A percentile compares a stretch with the other conserved stretches of the same genome.
Evolutionary conservation across 2,329 filamentous ascomycete species (phyloP).

Genomic region (Orbilia oligospora): DNA sequence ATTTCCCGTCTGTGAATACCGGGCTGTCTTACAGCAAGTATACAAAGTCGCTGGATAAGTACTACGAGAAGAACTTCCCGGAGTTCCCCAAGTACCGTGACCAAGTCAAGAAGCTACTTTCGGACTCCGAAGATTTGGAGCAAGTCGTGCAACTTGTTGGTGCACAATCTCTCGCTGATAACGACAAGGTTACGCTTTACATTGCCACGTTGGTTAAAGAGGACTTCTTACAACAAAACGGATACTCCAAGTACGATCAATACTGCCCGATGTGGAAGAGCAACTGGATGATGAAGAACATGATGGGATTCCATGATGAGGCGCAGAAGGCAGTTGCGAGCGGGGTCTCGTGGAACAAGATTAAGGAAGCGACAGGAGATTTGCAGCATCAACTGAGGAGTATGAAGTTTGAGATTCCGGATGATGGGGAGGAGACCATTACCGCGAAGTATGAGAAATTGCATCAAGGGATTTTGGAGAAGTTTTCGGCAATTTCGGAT

Average conservation of each 20-base stretch:
- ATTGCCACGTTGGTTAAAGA: conserved; percentile 94
- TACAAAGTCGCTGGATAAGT: conserved; percentile 87
- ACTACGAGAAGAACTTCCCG: conserved; percentile 91
- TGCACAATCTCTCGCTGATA: conserved; percentile 94
- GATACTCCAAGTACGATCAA: conserved; percentile 98
- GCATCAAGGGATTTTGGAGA: conserved; percentile 92
- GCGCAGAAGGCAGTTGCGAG: conserved; percentile 93
- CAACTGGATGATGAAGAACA: conserved; percentile 99
- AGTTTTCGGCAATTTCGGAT: conserved; percentile 95
- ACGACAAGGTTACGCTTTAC: conserved; percentile 98
- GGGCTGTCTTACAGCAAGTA: conserved; percentile 97
- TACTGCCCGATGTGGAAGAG: conserved; percentile 99
- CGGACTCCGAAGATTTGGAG: conserved; percentile 96
- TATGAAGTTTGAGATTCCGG: conserved; percentile 94
- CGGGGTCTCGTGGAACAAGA: conserved; percentile 91
- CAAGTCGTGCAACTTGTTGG: conserved; percentile 98
- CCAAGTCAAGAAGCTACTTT: conserved; percentile 91
- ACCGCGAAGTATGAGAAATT: conserved; percentile 85
- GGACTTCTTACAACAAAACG: conserved; percentile 98
- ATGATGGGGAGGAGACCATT: conserved; percentile 84
- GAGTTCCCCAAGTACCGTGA: conserved; percentile 95
- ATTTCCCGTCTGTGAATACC: conserved; percentile 99
- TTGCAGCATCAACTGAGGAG: conserved; percentile 86
- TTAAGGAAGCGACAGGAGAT: conserved; percentile 89
- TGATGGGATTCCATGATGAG: conserved; percentile 98